Percentiles rank a stretch among this genome's conserved stretches.
These are phyloP conservation scores for Cercospora zeina DNA, from an alignment of 2,329 filamentous ascomycete species.

Conservation along the genomic window DNA sequence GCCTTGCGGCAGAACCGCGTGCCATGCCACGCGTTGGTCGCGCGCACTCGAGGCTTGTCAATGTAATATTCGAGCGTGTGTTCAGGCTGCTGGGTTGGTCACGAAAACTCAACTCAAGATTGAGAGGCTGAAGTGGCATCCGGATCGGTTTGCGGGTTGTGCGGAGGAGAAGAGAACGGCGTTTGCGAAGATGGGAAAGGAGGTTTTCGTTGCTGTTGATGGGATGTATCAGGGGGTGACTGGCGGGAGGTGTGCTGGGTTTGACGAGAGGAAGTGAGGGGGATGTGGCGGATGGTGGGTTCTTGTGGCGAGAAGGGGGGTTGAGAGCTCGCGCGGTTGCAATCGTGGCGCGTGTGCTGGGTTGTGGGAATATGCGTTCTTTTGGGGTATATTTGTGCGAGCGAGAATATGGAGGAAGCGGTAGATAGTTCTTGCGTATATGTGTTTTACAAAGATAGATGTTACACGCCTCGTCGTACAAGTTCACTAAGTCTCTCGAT, in stretches of 20 bases:
- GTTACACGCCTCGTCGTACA: too few relatives aligned
- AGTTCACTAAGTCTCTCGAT: too few relatives aligned
- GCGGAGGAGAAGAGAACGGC: neutral
- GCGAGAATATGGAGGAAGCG: too few relatives aligned
- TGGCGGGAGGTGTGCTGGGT: neutral
- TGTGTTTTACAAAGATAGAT: too few relatives aligned
- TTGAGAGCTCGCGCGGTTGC: neutral
- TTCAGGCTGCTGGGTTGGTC: neutral
- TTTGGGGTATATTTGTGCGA: neutral
- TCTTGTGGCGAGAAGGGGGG: neutral
- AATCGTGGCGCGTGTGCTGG: neutral
- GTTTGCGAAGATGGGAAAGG: conserved; percentile 19
- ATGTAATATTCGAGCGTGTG: neutral
- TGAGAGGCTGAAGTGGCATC: conserved; percentile 17
- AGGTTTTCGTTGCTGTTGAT: conserved; percentile 26
- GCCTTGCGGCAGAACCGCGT: neutral
- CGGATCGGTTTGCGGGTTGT: conserved; percentile 21
- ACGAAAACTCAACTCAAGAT: conserved; percentile 1
- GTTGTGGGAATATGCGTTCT: neutral
- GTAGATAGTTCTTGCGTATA: too few relatives aligned
- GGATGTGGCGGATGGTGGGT: too few relatives aligned
- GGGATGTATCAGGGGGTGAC: conserved; percentile 12
- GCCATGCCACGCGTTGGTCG: neutral
- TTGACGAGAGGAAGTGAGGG: neutral
- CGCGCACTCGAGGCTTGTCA: neutral